Conservation (phyloP, 2,329 filamentous ascomycete genomes). For the Cercospora beticola region DNA sequence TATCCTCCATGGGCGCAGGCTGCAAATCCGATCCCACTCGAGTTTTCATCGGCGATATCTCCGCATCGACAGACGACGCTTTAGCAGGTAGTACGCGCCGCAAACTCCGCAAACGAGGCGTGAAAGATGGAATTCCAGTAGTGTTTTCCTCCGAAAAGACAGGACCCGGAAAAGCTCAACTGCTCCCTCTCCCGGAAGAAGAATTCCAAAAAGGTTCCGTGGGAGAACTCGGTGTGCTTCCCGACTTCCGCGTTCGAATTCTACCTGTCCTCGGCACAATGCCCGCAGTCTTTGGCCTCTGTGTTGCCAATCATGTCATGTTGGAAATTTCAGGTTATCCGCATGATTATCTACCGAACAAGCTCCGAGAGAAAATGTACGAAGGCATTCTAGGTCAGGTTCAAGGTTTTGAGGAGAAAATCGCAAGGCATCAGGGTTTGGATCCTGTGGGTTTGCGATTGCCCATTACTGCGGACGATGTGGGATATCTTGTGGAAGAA, state of each 20-base stretch:
- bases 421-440: constrained; percentile 58
- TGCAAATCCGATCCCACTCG: constrained; percentile 86
- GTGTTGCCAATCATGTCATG: constrained; percentile 89
- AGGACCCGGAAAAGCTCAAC: constrained; percentile 83
- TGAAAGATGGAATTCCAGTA: constrained; percentile 82
- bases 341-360: constrained; percentile 75
- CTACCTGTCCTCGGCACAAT: constrained; percentile 93
- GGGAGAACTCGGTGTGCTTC: constrained; percentile 80
- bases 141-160: constrained; percentile 91
- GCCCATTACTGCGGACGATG: constrained; percentile 74
- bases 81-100: constrained; percentile 82
- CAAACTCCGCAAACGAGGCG: constrained; percentile 70
- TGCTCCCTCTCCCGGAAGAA: constrained; percentile 82
- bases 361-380: constrained; percentile 87
- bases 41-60: constrained; percentile 89
- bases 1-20: constrained; percentile 93
- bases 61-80: constrained; percentile 80
- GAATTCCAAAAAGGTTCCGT: constrained; percentile 85
- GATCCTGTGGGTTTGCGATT: constrained; percentile 72
- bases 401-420: constrained; percentile 75
- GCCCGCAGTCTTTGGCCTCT: constrained; percentile 93
- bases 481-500: constrained; percentile 87
- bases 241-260: constrained; percentile 93
- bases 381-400: constrained; percentile 75
- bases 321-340: constrained; percentile 80